phyloP scores from a whole-genome alignment of 2,329 filamentous ascomycete genomes.

The Botrytis cinerea region DNA sequence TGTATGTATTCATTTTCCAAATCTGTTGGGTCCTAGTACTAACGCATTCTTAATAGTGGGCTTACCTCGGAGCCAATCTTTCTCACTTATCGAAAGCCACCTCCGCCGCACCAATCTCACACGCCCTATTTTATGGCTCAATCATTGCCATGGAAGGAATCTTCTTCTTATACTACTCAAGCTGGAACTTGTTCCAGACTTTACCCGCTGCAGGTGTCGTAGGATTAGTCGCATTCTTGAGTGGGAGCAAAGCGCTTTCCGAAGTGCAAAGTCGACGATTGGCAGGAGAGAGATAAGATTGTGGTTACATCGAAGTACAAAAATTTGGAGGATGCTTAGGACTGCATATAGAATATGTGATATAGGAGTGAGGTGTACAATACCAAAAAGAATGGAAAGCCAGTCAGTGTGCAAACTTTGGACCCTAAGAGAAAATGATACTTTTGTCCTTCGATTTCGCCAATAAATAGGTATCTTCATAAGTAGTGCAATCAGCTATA shows the following conservation, averaged over 20 bases:
- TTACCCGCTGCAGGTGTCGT: conserved; percentile 72
- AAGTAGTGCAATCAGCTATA: not conserved
- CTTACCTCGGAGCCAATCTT: conserved; percentile 78
- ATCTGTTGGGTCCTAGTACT: conserved; percentile 29
- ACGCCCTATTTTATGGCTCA: conserved; percentile 82
- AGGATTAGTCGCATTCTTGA: conserved; percentile 74
- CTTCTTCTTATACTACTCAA: conserved; percentile 92
- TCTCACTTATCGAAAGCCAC: conserved; percentile 76
- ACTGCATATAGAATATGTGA: conserved; percentile 1
- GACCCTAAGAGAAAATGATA: not conserved
- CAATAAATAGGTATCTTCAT: conserved; percentile 19
- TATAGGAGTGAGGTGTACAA: conserved; percentile 19
- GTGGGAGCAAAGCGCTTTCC: conserved; percentile 83
- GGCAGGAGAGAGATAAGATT: conserved; percentile 51
- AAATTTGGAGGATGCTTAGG: conserved; percentile 12
- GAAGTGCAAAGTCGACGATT: conserved; percentile 90
- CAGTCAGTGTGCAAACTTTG: not conserved
- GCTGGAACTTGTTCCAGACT: conserved; percentile 89
- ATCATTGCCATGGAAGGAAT: conserved; percentile 85
- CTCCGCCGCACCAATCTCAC: conserved; percentile 73
- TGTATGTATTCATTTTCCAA: conserved; percentile 52
- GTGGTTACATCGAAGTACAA: not conserved
- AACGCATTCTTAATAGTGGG: conserved; percentile 60
- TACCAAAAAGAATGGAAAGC: conserved; percentile 9
- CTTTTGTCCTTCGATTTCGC: not conserved